These are phyloP conservation scores for Candida albicans DNA, from an alignment of 1,139 yeast genomes.

Conservation along the genomic window DNA sequence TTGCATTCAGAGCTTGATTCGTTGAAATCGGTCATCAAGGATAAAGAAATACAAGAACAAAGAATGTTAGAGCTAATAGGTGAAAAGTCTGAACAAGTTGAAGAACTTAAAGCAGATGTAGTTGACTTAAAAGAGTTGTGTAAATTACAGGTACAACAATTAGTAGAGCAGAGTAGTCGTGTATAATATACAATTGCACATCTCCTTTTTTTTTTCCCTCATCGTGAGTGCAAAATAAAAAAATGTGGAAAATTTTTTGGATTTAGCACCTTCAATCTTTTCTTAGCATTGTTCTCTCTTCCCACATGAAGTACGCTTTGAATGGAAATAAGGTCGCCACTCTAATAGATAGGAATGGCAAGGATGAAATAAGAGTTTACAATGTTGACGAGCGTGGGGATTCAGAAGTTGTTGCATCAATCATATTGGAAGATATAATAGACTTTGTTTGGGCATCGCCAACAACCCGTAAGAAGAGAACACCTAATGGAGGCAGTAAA, in stretches of 20 bases:
- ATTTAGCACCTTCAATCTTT: background rate
- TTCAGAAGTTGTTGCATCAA: slow-evolving; percentile 5
- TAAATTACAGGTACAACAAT: slow-evolving; percentile 79
- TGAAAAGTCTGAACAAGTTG: slow-evolving; percentile 83
- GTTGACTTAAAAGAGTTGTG: slow-evolving; percentile 82
- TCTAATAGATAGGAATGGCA: slow-evolving; percentile 31
- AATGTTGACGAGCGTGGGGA: slow-evolving; percentile 14
- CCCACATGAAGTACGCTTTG: slow-evolving; percentile 4
- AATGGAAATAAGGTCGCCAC: slow-evolving; percentile 27
- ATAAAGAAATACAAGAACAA: slow-evolving; percentile 47
- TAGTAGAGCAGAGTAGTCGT: slow-evolving; percentile 48
- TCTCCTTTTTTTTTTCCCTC: slow-evolving; percentile 1
- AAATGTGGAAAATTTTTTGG: background rate
- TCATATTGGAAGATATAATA: slow-evolving; percentile 20
- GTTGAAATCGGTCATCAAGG: slow-evolving; percentile 37
- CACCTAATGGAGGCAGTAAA: slow-evolving; percentile 2
- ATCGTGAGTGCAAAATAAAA: slow-evolving; percentile 7
- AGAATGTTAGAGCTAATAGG: slow-evolving; percentile 77
- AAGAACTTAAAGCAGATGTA: slow-evolving; percentile 86
- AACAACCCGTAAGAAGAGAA: slow-evolving; percentile 17
- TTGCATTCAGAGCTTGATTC: slow-evolving; percentile 36
- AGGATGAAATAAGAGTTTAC: slow-evolving; percentile 39
- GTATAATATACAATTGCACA: background rate
- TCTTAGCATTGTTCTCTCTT: background rate
- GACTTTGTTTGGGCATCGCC: slow-evolving; percentile 18